Percentiles rank a stretch among this genome's conserved stretches.
These are phyloP conservation scores for Kwoniella newhampshirensis DNA, from an alignment of 768 basidiomycete genomes.

Conservation along the genomic window DNA sequence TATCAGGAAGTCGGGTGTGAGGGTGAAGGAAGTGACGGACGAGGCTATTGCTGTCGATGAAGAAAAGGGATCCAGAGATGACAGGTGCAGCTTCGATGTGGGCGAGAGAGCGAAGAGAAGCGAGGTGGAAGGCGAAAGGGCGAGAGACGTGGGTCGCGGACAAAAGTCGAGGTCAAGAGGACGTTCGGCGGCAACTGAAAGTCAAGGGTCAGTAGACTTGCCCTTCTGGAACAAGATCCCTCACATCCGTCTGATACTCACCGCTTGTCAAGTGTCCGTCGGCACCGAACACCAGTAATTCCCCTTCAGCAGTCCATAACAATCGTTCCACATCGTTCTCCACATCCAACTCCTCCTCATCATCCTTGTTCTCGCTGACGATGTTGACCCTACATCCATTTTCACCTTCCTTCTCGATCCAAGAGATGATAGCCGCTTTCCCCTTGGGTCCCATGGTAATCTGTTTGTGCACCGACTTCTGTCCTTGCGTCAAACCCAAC, in stretches of 20 bases:
- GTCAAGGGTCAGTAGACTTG: neutral
- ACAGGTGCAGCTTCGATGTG: slow-evolving; percentile 64
- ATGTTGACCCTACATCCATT: slow-evolving; percentile 5
- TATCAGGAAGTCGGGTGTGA: slow-evolving; percentile 71
- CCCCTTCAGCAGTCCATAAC: slow-evolving; percentile 17
- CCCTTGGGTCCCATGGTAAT: slow-evolving; percentile 33
- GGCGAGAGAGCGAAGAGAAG: slow-evolving; percentile 65
- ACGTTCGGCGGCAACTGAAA: slow-evolving; percentile 18
- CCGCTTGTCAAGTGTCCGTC: slow-evolving; percentile 15
- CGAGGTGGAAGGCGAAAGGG: slow-evolving; percentile 20
- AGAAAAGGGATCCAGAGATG: slow-evolving; percentile 19
- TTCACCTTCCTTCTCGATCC: slow-evolving; percentile 12
- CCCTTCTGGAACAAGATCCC: slow-evolving; percentile 1
- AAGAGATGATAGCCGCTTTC: slow-evolving; percentile 26
- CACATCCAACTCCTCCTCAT: slow-evolving; percentile 1
- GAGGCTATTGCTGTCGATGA: slow-evolving; percentile 40
- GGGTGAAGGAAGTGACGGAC: slow-evolving; percentile 65
- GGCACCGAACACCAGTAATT: slow-evolving; percentile 25
- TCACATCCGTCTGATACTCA: slow-evolving; percentile 4
- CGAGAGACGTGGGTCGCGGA: slow-evolving; percentile 28
- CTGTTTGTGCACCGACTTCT: slow-evolving; percentile 29
- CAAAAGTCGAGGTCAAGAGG: slow-evolving; percentile 25
- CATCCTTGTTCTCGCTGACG: slow-evolving; percentile 10
- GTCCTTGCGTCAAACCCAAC: slow-evolving; percentile 5
- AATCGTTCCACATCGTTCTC: slow-evolving; percentile 16